Conservation (phyloP, 1,284 basidiomycete genomes). For the Trichosporon sp. region DNA sequence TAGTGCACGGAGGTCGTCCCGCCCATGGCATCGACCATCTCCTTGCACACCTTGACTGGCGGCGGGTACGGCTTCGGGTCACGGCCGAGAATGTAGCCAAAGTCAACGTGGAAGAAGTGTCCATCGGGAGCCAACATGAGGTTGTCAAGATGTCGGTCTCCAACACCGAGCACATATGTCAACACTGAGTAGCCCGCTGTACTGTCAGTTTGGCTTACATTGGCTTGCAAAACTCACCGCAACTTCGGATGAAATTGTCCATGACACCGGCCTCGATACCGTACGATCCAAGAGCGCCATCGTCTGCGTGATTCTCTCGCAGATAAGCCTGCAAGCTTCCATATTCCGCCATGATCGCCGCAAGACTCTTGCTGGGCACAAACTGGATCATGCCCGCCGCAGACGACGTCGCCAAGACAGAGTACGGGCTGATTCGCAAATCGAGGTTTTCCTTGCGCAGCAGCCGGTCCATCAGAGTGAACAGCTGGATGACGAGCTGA, state of each 20-base stretch:
- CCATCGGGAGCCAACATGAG: conserved; percentile 86
- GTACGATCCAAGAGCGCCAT: conserved; percentile 83
- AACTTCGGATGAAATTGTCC: conserved; percentile 94
- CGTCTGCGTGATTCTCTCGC: conserved; percentile 77
- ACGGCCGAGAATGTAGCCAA: conserved; percentile 95
- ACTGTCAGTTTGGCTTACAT: background rate
- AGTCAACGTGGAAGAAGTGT: conserved; percentile 93
- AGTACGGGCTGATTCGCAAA: conserved; percentile 84
- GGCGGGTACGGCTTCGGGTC: conserved; percentile 98
- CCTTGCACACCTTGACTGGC: conserved; percentile 96
- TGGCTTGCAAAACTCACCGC: conserved; percentile 63
- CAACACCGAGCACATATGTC: conserved; percentile 93
- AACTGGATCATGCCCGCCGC: conserved; percentile 95
- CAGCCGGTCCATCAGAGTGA: conserved; percentile 63
- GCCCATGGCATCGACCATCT: conserved; percentile 99
- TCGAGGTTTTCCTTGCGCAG: conserved; percentile 93
- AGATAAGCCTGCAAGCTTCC: conserved; percentile 88
- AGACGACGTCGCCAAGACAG: conserved; percentile 86
- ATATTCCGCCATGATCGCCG: conserved; percentile 84
- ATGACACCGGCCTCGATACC: conserved; percentile 87
- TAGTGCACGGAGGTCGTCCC: conserved; percentile 89
- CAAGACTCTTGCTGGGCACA: conserved; percentile 90
- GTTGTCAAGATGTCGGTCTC: conserved; percentile 96
- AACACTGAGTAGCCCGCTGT: conserved; percentile 96
- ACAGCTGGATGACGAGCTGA: conserved; percentile 27